These are phyloP conservation scores for Vitis hybrid DNA, from an alignment of 177 flowering plant genomes.

Conservation along the genomic window DNA sequence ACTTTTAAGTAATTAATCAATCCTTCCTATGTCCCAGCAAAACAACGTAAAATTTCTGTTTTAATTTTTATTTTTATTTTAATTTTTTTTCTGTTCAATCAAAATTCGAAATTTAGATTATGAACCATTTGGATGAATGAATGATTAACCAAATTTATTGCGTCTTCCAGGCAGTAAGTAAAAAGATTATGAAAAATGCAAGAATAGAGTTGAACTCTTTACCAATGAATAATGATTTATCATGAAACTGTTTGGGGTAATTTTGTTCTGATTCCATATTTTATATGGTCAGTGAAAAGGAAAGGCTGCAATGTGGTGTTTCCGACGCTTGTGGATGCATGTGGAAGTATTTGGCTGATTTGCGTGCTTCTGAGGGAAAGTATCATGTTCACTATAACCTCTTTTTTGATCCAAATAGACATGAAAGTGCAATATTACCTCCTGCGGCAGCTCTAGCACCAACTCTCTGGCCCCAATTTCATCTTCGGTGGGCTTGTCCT, in stretches of 20 bases:
- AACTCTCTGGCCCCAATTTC: conserved; percentile 96
- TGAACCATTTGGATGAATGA: not conserved
- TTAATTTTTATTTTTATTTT: no score
- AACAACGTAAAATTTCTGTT: no score
- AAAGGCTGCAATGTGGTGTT: conserved; percentile 74
- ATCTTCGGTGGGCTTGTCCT: conserved; percentile 97
- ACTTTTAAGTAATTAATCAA: no score
- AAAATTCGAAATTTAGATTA: not conserved
- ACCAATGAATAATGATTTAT: not conserved
- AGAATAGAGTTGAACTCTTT: not conserved
- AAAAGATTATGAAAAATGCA: no score
- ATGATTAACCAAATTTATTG: not conserved
- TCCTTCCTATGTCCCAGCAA: no score
- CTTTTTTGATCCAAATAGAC: conserved; percentile 77
- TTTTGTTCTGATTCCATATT: conserved; percentile 6
- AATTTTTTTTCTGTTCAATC: no score
- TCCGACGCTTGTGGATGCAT: conserved; percentile 84
- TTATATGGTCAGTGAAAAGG: conserved; percentile 73
- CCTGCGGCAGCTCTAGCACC: conserved; percentile 99
- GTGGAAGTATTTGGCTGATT: conserved; percentile 77
- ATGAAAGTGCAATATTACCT: conserved; percentile 68
- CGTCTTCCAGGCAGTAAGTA: not conserved
- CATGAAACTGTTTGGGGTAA: not conserved
- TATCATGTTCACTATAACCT: conserved; percentile 81
- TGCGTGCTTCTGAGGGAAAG: conserved; percentile 68